These are phyloP conservation scores for Eucalyptus rudis DNA, from an alignment of 345 rosid species.

Conservation along the genomic window DNA sequence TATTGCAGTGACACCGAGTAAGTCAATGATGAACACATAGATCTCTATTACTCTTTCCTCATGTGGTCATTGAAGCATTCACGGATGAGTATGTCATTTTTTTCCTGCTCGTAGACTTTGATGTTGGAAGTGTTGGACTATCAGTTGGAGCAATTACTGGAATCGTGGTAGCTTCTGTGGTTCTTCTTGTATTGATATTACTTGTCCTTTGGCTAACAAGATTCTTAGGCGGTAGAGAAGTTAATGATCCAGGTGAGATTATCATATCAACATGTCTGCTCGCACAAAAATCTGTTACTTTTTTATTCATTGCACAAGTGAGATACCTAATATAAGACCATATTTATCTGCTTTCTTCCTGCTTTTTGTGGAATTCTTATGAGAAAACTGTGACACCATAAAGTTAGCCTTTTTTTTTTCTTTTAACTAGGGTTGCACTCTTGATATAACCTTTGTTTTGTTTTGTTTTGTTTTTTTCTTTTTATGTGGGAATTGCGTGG, in stretches of 20 bases:
- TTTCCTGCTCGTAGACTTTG: slow-evolving; percentile 32
- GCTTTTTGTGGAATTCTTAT: background rate
- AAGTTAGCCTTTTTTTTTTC: background rate
- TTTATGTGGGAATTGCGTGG: slow-evolving; percentile 21
- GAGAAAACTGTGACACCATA: background rate
- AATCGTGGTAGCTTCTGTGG: slow-evolving; percentile 39
- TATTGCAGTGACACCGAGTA: slow-evolving; percentile 69
- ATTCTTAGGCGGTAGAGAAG: slow-evolving; percentile 40
- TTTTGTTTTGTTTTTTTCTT: background rate
- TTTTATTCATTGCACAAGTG: background rate
- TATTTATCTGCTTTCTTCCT: background rate
- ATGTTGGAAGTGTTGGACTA: slow-evolving; percentile 42
- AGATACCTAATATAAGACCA: background rate
- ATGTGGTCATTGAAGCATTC: background rate
- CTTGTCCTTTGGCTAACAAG: slow-evolving; percentile 30
- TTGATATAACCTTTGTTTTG: background rate
- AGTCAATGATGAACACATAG: background rate
- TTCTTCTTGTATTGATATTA: slow-evolving; percentile 20
- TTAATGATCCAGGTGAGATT: slow-evolving; percentile 39
- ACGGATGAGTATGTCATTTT: background rate
- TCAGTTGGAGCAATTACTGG: slow-evolving; percentile 65
- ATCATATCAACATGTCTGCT: background rate
- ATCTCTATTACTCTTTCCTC: background rate
- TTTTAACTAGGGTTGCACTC: background rate
- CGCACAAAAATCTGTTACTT: background rate